phyloP scores from a whole-genome alignment of 352 stramenopile species.

The Phytophthora idaei region DNA sequence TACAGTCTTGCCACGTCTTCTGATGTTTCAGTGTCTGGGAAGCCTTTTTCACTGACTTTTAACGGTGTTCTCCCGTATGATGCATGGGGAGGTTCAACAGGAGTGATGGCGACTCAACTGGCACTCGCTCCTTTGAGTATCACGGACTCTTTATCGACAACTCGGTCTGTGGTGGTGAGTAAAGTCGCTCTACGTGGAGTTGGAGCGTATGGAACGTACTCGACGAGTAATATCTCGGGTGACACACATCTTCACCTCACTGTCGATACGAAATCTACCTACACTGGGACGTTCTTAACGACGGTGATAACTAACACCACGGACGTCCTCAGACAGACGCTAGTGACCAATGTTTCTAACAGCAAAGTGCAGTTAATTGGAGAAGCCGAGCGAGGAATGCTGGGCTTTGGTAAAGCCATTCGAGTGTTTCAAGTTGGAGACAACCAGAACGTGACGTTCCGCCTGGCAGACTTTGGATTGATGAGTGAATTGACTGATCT shows the following conservation, averaged over 20 bases:
- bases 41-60: constrained; percentile 30
- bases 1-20: constrained; percentile 16
- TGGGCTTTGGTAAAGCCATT: constrained; percentile 23
- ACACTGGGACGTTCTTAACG: constrained; percentile 22
- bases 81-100: constrained; percentile 15
- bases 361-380: constrained; percentile 24
- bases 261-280: constrained; percentile 10
- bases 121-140: constrained; percentile 17
- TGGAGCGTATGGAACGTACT: constrained; percentile 25
- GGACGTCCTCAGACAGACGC: constrained; percentile 27
- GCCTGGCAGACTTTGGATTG: constrained; percentile 37
- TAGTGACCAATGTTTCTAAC: constrained; percentile 14
- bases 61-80: constrained; percentile 13
- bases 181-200: constrained; percentile 5
- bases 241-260: constrained; percentile 22
- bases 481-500: constrained; percentile 38
- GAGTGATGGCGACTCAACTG: constrained; percentile 28
- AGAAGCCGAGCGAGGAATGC: constrained; percentile 22
- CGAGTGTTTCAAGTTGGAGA: constrained; percentile 43
- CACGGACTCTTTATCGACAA: constrained; percentile 7
- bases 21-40: constrained; percentile 24
- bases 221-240: constrained; percentile 6
- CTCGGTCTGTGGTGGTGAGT: constrained; percentile 3
- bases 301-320: constrained; percentile 24
- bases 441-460: constrained; percentile 50